These are phyloP conservation scores for Starmerella geochares DNA, from an alignment of 805 yeast genomes.

Conservation along the genomic window DNA sequence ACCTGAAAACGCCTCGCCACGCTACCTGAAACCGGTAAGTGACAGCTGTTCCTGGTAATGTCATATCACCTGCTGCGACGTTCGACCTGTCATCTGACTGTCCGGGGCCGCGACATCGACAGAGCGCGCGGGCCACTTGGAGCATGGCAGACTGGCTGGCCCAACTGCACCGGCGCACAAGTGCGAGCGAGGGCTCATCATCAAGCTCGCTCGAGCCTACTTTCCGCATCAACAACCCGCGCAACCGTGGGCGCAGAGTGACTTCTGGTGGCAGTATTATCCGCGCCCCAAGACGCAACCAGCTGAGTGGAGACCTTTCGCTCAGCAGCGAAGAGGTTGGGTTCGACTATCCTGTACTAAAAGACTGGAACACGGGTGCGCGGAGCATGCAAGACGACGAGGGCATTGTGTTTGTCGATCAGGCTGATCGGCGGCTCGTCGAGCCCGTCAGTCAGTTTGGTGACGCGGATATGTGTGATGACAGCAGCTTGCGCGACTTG, in stretches of 20 bases:
- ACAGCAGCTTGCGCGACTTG: background rate
- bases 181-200: slow-evolving; percentile 4
- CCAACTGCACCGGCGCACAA: slow-evolving; percentile 3
- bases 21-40: too few species aligned
- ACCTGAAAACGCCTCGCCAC: too few species aligned
- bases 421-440: background rate
- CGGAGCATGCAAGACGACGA: background rate
- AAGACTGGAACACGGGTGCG: background rate
- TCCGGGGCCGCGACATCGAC: too few species aligned
- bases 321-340: slow-evolving; percentile 2
- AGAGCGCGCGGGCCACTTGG: too few species aligned
- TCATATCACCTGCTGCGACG: too few species aligned
- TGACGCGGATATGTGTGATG: background rate
- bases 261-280: slow-evolving; percentile 17
- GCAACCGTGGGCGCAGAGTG: slow-evolving; percentile 10
- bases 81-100: too few species aligned
- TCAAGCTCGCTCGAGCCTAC: slow-evolving; percentile 8
- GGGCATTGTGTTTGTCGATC: background rate
- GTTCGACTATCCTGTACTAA: background rate
- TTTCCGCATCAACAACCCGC: slow-evolving; percentile 6
- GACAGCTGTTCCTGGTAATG: too few species aligned
- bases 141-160: slow-evolving; percentile 8
- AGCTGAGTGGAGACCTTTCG: slow-evolving; percentile 10
- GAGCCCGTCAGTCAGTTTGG: background rate
- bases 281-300: slow-evolving; percentile 2